Conservation (phyloP, 1,284 basidiomycete species). For the Ganoderma leucocontextum region DNA sequence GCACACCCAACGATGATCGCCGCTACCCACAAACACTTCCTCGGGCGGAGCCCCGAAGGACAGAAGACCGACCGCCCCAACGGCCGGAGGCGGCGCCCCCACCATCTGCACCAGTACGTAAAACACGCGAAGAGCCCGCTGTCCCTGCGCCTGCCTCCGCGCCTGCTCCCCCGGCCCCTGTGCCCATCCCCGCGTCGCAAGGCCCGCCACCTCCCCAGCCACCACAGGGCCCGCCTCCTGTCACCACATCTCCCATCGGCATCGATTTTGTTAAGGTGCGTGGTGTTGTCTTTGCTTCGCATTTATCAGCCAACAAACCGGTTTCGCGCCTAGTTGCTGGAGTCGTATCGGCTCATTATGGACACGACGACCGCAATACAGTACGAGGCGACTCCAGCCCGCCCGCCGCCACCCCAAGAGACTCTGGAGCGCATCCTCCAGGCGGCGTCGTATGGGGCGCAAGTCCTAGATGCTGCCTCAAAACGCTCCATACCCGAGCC, state of each 20-base stretch:
- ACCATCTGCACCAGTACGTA: slow-evolving; percentile 33
- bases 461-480: slow-evolving; percentile 54
- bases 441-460: slow-evolving; percentile 59
- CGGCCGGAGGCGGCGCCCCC: slow-evolving; percentile 21
- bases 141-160: slow-evolving; percentile 32
- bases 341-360: slow-evolving; percentile 56
- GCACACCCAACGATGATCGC: slow-evolving; percentile 32
- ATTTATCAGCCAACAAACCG: neutral
- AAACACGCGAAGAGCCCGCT: slow-evolving; percentile 35
- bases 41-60: slow-evolving; percentile 41
- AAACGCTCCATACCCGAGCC: slow-evolving; percentile 38
- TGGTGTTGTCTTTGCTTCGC: slow-evolving; percentile 24
- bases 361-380: slow-evolving; percentile 47
- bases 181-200: slow-evolving; percentile 26
- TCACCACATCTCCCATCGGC: slow-evolving; percentile 29
- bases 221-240: slow-evolving; percentile 26
- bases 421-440: slow-evolving; percentile 55
- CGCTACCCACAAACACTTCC: slow-evolving; percentile 35
- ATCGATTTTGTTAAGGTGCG: slow-evolving; percentile 65
- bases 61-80: slow-evolving; percentile 37
- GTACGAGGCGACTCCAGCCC: slow-evolving; percentile 38
- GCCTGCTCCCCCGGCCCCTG: slow-evolving; percentile 22
- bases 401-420: slow-evolving; percentile 46
- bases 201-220: slow-evolving; percentile 26
- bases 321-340: slow-evolving; percentile 46